Conservation (phyloP, 805 yeast species). For the Candida montana region DNA sequence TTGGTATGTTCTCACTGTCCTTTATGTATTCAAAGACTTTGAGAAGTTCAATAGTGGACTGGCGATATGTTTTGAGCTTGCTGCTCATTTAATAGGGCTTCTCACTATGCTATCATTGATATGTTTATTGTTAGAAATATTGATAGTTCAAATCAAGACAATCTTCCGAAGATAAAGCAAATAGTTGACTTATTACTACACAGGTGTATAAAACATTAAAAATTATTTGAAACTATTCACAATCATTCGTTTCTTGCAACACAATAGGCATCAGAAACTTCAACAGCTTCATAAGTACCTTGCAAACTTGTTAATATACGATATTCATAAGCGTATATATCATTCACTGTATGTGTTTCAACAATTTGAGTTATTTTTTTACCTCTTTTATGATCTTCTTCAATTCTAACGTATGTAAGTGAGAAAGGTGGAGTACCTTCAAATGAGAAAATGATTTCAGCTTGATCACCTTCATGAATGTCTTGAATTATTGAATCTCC, state of each 20-base stretch:
- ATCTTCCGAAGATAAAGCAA: no score
- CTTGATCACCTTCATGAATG: slow-evolving; percentile 92
- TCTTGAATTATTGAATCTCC: slow-evolving; percentile 75
- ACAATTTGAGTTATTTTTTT: slow-evolving; percentile 52
- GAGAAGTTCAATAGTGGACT: no score
- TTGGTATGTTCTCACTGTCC: no score
- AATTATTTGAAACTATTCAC: no score
- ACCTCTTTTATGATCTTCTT: slow-evolving; percentile 36
- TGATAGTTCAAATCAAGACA: no score
- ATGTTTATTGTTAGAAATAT: no score
- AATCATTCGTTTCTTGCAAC: slow-evolving; percentile 35
- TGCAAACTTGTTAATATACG: slow-evolving; percentile 74
- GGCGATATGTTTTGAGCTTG: no score
- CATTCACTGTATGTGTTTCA: slow-evolving; percentile 50
- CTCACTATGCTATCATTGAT: no score
- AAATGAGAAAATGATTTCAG: slow-evolving; percentile 77
- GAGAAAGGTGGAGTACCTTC: slow-evolving; percentile 89
- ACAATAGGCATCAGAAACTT: slow-evolving; percentile 84
- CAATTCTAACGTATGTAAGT: slow-evolving; percentile 75
- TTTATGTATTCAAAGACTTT: no score
- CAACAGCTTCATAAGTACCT: slow-evolving; percentile 91
- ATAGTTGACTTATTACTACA: no score
- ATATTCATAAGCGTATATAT: slow-evolving; percentile 65
- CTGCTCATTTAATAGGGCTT: no score
- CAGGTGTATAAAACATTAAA: no score